These are phyloP conservation scores for Talaromyces pinophilus DNA, from an alignment of 2,329 filamentous ascomycete species.

Conservation along the genomic window DNA sequence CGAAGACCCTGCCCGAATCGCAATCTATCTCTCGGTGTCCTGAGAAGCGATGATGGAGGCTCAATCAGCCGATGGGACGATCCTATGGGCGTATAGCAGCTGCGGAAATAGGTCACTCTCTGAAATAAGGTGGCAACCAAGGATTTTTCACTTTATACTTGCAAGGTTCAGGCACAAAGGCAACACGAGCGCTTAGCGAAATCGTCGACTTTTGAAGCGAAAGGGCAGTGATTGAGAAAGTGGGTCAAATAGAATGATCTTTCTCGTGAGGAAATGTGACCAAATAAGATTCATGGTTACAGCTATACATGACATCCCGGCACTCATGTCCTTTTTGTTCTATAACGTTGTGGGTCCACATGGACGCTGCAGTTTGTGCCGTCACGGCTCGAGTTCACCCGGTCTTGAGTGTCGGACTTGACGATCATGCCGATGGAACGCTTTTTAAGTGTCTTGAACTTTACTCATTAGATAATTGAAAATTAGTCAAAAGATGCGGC, in stretches of 20 bases:
- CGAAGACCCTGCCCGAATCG: neutral
- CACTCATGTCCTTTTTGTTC: neutral
- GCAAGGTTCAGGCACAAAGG: neutral
- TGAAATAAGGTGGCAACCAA: neutral
- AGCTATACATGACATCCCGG: neutral
- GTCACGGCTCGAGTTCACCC: neutral
- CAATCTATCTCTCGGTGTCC: neutral
- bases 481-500: neutral
- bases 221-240: neutral
- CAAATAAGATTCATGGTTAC: neutral
- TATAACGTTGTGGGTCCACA: neutral
- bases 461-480: neutral
- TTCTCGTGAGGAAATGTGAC: slow-evolving; percentile 5
- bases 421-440: neutral
- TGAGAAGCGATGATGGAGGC: neutral
- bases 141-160: neutral
- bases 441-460: neutral
- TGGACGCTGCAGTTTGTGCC: neutral
- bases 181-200: neutral
- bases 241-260: neutral
- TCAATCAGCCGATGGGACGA: neutral
- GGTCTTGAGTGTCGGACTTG: neutral
- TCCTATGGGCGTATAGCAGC: neutral
- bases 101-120: neutral
- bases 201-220: neutral